Percentiles rank a stretch among this genome's conserved stretches.
Conservation (phyloP, 140 eudicot species). For the Anethum foeniculum region DNA sequence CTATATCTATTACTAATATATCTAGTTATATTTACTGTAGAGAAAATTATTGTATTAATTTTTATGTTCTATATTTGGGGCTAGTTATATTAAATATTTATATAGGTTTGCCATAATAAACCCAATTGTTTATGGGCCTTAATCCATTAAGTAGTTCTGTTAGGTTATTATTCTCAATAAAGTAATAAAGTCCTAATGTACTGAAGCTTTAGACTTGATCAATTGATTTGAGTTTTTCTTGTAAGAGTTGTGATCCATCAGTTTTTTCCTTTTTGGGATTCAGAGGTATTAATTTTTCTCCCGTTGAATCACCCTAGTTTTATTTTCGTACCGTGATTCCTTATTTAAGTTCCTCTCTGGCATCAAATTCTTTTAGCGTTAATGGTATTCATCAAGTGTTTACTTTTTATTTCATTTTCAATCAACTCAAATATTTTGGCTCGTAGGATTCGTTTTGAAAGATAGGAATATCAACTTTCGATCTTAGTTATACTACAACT, state of each 20-base stretch:
- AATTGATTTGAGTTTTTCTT: neutral
- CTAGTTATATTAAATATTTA: neutral
- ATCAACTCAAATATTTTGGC: neutral
- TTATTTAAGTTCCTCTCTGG: neutral
- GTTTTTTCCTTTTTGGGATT: neutral
- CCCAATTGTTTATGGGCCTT: neutral
- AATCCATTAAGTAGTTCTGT: neutral
- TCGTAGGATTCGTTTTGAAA: neutral
- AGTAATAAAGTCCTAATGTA: neutral
- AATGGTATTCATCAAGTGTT: neutral
- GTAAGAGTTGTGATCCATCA: neutral
- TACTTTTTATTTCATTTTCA: neutral
- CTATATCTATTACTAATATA: neutral
- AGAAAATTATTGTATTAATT: neutral
- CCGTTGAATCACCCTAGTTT: neutral
- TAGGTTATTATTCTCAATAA: neutral
- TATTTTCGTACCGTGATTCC: neutral
- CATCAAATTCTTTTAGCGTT: neutral
- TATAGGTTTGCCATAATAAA: neutral
- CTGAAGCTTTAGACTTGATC: neutral
- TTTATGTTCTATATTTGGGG: neutral
- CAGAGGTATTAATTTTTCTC: neutral
- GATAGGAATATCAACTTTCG: neutral
- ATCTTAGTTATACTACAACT: neutral
- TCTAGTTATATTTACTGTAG: neutral